These are phyloP conservation scores for Vinca major DNA, from an alignment of 305 asterid genomes.

Conservation along the genomic window DNA sequence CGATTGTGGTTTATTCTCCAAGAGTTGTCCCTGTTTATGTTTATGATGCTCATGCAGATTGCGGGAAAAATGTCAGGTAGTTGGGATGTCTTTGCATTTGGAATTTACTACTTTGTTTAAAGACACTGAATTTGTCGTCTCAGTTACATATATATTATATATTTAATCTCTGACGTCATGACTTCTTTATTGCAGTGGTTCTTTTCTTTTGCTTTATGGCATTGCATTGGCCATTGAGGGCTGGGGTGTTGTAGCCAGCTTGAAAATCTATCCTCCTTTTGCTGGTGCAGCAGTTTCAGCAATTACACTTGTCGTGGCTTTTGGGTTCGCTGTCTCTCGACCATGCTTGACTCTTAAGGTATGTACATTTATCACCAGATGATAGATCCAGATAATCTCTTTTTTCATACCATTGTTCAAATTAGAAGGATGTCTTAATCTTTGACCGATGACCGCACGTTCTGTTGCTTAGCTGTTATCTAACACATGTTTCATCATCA, in stretches of 20 bases:
- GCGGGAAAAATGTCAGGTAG: conserved; percentile 98
- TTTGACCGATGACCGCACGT: conserved; percentile 8
- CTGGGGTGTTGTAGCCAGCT: conserved; percentile 99
- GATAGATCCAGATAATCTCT: not conserved
- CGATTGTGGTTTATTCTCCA: conserved; percentile 96
- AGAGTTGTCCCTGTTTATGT: conserved; percentile 96
- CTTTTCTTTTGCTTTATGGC: conserved; percentile 94
- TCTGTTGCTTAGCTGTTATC: conserved; percentile 11
- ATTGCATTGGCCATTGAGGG: conserved; percentile 96
- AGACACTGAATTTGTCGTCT: not conserved
- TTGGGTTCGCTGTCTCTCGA: conserved; percentile 98
- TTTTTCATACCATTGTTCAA: not conserved
- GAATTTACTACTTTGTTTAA: conserved; percentile 14
- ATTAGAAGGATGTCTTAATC: not conserved
- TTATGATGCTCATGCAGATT: conserved; percentile 99
- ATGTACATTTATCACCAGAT: conserved; percentile 10
- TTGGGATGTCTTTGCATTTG: conserved; percentile 17
- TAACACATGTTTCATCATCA: conserved; percentile 23
- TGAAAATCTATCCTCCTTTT: conserved; percentile 96
- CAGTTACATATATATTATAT: not conserved
- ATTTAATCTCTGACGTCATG: not conserved
- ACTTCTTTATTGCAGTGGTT: conserved; percentile 51
- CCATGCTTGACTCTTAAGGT: conserved; percentile 99
- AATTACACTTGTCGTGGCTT: conserved; percentile 90
- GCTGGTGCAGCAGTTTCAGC: conserved; percentile 99